Evolutionary conservation across 805 yeast species (phyloP).

Genomic region (Yarrowia bubula): DNA sequence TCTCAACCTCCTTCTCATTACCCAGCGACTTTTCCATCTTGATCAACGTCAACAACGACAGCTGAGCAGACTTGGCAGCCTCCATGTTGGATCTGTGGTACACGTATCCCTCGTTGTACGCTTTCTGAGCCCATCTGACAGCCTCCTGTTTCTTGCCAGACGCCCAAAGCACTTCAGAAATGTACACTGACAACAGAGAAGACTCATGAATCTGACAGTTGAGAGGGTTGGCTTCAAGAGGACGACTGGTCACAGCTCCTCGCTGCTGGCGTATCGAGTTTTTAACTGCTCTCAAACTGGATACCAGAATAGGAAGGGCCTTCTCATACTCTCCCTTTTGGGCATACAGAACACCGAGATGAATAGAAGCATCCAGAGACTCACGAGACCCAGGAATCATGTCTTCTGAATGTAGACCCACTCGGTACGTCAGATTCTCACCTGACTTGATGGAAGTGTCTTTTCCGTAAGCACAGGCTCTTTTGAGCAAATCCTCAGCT

Average conservation of each 20-base stretch:
- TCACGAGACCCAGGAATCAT: constrained; percentile 12
- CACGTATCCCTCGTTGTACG: constrained; percentile 32
- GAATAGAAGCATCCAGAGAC: constrained; percentile 14
- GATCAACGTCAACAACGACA: constrained; percentile 31
- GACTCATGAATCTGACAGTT: not conserved
- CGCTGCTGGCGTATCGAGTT: constrained; percentile 16
- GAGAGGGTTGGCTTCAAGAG: constrained; percentile 15
- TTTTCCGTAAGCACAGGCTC: constrained; percentile 22
- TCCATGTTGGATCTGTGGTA: constrained; percentile 33
- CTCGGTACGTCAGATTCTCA: not conserved
- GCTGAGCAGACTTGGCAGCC: constrained; percentile 35
- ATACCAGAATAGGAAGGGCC: constrained; percentile 4
- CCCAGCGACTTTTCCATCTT: constrained; percentile 32
- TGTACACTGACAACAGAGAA: constrained; percentile 27
- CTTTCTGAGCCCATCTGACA: constrained; percentile 34
- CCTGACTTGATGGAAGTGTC: not conserved
- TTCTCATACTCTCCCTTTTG: not conserved
- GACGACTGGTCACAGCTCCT: not conserved
- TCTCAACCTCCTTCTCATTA: constrained; percentile 15
- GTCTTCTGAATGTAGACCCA: constrained; percentile 4
- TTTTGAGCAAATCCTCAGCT: not conserved
- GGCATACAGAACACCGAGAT: constrained; percentile 1
- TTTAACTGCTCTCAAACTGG: constrained; percentile 8
- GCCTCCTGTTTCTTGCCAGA: constrained; percentile 32
- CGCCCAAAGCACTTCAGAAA: constrained; percentile 36